These are phyloP conservation scores for Favolaschia claudopus DNA, from an alignment of 768 basidiomycete genomes.

Conservation along the genomic window DNA sequence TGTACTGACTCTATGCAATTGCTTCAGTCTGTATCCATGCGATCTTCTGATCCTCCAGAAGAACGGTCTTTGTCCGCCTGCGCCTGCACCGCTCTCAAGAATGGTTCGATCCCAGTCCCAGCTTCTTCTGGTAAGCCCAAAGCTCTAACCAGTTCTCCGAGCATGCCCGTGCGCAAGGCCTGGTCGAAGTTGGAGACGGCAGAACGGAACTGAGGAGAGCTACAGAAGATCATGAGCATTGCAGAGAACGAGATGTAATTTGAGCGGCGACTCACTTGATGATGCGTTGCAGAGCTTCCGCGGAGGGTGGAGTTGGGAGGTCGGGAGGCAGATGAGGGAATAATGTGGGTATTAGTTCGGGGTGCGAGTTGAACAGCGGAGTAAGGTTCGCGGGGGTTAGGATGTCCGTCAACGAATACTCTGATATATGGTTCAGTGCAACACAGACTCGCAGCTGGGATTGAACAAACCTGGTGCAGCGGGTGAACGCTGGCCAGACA, in stretches of 20 bases:
- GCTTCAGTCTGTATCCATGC: conserved; percentile 88
- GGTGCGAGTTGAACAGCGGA: conserved; percentile 75
- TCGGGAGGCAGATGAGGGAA: conserved; percentile 87
- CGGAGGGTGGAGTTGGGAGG: conserved; percentile 71
- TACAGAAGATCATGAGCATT: conserved; percentile 28
- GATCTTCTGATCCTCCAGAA: conserved; percentile 47
- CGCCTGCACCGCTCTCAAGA: conserved; percentile 81
- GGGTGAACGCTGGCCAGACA: conserved; percentile 43
- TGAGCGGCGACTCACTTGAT: conserved; percentile 66
- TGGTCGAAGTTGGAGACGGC: conserved; percentile 85
- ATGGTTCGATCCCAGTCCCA: conserved; percentile 77
- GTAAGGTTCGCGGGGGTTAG: conserved; percentile 76
- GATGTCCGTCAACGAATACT: conserved; percentile 77
- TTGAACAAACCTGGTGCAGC: conserved; percentile 40
- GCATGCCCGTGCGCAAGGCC: conserved; percentile 81
- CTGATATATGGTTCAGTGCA: conserved; percentile 35
- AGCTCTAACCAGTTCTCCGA: conserved; percentile 76
- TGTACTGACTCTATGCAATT: no score
- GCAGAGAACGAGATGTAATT: conserved; percentile 3
- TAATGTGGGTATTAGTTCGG: conserved; percentile 70
- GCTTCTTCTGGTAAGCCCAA: conserved; percentile 89
- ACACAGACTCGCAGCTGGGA: neutral
- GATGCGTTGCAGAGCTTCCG: conserved; percentile 75
- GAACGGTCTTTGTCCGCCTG: conserved; percentile 64
- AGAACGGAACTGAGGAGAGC: conserved; percentile 83